phyloP scores from a whole-genome alignment of 371 early-diverging fungal species.

The Sporodiniella umbellata region DNA sequence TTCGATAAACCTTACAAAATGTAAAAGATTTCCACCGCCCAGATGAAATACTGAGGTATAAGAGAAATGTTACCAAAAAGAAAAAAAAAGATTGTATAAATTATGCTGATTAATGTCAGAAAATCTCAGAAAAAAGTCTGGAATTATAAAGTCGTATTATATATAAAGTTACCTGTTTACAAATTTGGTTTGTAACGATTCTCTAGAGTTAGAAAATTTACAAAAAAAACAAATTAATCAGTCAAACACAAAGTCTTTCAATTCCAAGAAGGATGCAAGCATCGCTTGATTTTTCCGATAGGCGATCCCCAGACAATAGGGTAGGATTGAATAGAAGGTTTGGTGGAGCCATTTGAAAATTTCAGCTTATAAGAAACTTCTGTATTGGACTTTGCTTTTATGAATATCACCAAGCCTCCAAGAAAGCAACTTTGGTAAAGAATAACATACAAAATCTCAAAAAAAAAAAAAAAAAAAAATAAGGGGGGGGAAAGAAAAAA shows the following conservation, averaged over 20 bases:
- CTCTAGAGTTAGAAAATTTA: conserved; percentile 11
- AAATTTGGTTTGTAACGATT: too few relatives aligned
- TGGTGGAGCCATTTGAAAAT: conserved; percentile 1
- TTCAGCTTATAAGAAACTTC: conserved; percentile 3
- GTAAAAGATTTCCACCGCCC: too few relatives aligned
- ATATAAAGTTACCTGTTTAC: too few relatives aligned
- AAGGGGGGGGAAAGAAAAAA: too few relatives aligned
- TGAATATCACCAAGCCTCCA: conserved; percentile 8
- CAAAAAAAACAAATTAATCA: conserved; percentile 13
- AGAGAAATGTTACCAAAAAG: too few relatives aligned
- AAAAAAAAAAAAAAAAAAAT: too few relatives aligned
- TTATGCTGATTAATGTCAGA: too few relatives aligned
- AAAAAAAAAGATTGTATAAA: too few relatives aligned
- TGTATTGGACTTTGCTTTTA: conserved; percentile 8
- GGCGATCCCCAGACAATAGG: conserved; percentile 4
- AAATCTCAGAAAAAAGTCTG: too few relatives aligned
- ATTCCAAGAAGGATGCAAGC: conserved; percentile 8
- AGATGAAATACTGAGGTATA: too few relatives aligned
- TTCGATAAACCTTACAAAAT: too few relatives aligned
- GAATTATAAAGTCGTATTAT: too few relatives aligned
- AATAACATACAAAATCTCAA: not conserved
- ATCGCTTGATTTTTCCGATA: conserved; percentile 11
- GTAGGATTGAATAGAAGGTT: conserved; percentile 7
- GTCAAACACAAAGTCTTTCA: conserved; percentile 5
- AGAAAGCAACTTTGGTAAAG: conserved; percentile 3